A percentile compares a stretch with the other conserved stretches of the same genome.
Conservation (phyloP, 1,284 basidiomycete genomes). For the Pseudozyma hubeiensis region DNA sequence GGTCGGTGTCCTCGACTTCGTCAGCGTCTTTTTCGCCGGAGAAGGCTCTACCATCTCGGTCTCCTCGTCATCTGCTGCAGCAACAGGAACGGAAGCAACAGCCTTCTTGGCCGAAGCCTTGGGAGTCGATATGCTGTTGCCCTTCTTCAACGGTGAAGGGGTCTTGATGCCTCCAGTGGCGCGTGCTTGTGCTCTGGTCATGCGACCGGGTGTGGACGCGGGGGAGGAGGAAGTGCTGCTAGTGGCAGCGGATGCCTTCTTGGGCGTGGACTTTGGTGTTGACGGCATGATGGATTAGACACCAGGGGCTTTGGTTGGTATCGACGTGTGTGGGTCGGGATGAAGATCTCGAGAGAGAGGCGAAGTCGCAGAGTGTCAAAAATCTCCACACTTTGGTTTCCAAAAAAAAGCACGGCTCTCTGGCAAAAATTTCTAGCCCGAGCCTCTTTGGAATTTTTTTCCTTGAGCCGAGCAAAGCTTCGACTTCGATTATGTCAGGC, state of each 20-base stretch:
- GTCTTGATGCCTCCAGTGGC: conserved; percentile 34
- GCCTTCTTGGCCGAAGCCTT: conserved; percentile 28
- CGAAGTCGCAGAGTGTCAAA: not conserved
- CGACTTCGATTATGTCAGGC: conserved; percentile 9
- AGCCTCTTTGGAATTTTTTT: not conserved
- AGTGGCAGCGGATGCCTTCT: conserved; percentile 19
- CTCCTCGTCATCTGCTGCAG: not conserved
- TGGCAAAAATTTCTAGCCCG: not conserved
- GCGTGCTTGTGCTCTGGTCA: conserved; percentile 41
- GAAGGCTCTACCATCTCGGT: conserved; percentile 1
- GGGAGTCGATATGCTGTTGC: conserved; percentile 10
- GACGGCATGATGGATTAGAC: conserved; percentile 18
- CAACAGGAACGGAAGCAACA: not conserved
- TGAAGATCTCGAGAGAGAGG: not conserved
- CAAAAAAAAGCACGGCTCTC: not conserved
- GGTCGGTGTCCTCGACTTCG: conserved; percentile 12
- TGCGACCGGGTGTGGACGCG: conserved; percentile 25
- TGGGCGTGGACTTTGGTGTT: conserved; percentile 38
- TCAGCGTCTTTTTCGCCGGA: conserved; percentile 7
- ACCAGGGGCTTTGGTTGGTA: not conserved
- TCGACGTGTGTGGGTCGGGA: not conserved
- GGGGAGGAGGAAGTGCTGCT: conserved; percentile 11
- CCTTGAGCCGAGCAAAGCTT: too few species aligned
- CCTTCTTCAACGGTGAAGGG: conserved; percentile 41
- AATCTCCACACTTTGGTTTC: not conserved